phyloP scores from a whole-genome alignment of 192 early-diverging fungal genomes.

The Backusella psychrophila region DNA sequence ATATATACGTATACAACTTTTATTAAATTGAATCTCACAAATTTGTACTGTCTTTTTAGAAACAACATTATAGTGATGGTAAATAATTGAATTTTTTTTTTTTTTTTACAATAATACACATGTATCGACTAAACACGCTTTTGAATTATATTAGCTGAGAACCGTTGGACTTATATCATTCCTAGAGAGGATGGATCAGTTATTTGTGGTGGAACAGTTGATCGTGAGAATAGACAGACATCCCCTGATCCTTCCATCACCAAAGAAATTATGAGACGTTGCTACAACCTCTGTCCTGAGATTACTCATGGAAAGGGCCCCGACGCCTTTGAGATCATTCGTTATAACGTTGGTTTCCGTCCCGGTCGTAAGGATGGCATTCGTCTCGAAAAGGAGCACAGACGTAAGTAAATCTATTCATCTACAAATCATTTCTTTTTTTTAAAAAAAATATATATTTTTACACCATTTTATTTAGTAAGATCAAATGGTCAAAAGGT shows the following conservation, averaged over 20 bases:
- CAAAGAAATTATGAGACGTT: constrained; percentile 42
- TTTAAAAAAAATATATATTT: background rate
- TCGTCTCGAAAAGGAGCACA: constrained; percentile 56
- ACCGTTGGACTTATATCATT: constrained; percentile 76
- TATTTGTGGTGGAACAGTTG: constrained; percentile 72
- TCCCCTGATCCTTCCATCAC: constrained; percentile 30
- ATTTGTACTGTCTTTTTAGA: background rate
- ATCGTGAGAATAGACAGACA: constrained; percentile 28
- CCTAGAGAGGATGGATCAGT: constrained; percentile 77
- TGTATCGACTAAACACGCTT: background rate
- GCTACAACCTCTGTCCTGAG: constrained; percentile 45
- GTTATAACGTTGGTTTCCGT: constrained; percentile 59
- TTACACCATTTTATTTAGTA: background rate
- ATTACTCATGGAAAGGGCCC: constrained; percentile 43
- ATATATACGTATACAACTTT: constrained; percentile 32
- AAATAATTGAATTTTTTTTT: background rate
- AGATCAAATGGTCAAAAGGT: constrained; percentile 18
- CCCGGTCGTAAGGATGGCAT: constrained; percentile 53
- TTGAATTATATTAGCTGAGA: constrained; percentile 15
- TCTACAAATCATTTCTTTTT: background rate
- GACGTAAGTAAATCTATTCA: constrained; percentile 28
- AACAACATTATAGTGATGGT: constrained; percentile 12
- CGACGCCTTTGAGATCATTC: constrained; percentile 43
- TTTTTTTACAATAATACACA: background rate
- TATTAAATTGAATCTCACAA: background rate